Base-by-base conservation (phyloP, 78 protist species). In the Cyanophora paradoxa region DNA sequence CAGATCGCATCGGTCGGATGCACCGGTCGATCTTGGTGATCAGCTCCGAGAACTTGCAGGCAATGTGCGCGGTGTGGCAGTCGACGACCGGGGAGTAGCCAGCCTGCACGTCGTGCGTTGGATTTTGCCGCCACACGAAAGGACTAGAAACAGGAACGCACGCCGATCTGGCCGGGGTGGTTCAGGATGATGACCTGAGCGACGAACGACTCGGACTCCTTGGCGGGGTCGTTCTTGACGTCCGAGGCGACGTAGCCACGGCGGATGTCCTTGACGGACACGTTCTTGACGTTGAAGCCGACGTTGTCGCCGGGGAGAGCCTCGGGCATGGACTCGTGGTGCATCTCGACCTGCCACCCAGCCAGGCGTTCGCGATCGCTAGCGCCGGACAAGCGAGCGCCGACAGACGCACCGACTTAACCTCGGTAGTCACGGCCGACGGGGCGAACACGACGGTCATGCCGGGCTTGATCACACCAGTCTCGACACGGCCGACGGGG, bases 51-150 rank as follows among this genome's bases (percentile, higher is more conserved):
- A 95, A 93, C 73, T 81, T 85, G 90, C 95, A 91, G 77, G 97
- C 95, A 76, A 93, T 90, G 86, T 93, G 99, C 33, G 97, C 94
- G 34, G 99, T 96, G 93, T 91, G 97, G 89, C 96, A 93, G 81
- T 92, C 96, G 63, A 93, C 46, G 37, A 92, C 94, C 41, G 99
- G 99, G 56, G 92, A 28, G 91, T 96, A 96, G 63, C 97, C 97
- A 42, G 46, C 63, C 65, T 39, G 71, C n/a, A n/a, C n/a, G n/a
- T n/a, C n/a, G n/a, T n/a, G n/a, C n/a, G n/a, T n/a, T n/a, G n/a
- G n/a, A n/a, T n/a, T n/a, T n/a, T n/a, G n/a, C n/a, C n/a, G n/a
- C n/a, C n/a, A n/a, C n/a, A n/a, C n/a, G n/a, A n/a, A n/a, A n/a
- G n/a, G n/a, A n/a, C n/a, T n/a, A n/a, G n/a, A n/a, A n/a, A n/a